Evolutionary conservation across 768 basidiomycete genomes (phyloP), one percentile per base, ranked within the genome.

Genomic region (Phylloporus rhodoxanthus): DNA sequence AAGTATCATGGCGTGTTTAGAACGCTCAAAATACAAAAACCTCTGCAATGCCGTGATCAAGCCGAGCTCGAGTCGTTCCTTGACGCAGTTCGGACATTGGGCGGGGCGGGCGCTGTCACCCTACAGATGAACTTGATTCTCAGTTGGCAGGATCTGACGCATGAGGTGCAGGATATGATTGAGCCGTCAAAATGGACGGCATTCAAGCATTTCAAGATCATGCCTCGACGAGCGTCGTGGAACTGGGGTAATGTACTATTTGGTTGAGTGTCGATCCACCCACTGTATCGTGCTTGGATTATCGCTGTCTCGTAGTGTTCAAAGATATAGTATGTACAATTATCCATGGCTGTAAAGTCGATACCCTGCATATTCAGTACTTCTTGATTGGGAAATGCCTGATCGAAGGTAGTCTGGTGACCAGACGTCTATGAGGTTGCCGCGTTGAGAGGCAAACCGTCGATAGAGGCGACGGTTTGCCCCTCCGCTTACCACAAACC

Each of bases 1-100:
- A 62, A 62, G 41, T 62, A 58, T 47, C 45, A 33, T 0, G 50
- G 56, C 19, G 56, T 63, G 2, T 53, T 64, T 44, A 61, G 33
- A 45, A 52, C 49, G 29, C 43, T 61, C 21, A 57, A 49, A 20
- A 23, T 58, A 26, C 61, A 58, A 7, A 51, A 63, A 36, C 45
- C 55, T 37, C 23, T 62, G 34, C 19, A 51, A 34, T 62, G 59
- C 13, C 40, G 42, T 10, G 34, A 55, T n/a, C 45, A 61, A 50
- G 39, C 38, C 30, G 39, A 45, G 15, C 59, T 62, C 26, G 48
- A 55, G 8, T 34, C 17, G 8, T 55, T 62, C 33, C 56, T 62
- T 26, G 20, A 19, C 4, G 56, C 58, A n/a, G 61, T 48, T 45
- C 56, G 52, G 42, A 29, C 13, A 15, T 45, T 61, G 36, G 47